Evolutionary conservation across 164 flowering plant species (phyloP).

Genomic region (Buxus sempervirens): DNA sequence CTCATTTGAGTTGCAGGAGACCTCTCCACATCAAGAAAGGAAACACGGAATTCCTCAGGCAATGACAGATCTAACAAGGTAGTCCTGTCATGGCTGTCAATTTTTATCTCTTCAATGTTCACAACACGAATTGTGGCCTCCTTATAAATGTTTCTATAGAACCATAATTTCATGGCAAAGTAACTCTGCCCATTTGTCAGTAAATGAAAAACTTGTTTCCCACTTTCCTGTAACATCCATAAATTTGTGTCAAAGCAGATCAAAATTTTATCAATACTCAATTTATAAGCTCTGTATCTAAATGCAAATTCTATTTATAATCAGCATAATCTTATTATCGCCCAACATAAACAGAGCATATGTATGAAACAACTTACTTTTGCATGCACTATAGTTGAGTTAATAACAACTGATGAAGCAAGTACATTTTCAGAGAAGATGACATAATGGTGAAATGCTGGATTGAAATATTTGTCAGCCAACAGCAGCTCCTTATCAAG

Average conservation of each 20-base stretch:
- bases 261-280: no score
- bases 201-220: conserved; percentile 79
- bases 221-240: conserved; percentile 61
- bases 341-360: not conserved
- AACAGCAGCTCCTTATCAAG: conserved; percentile 32
- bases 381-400: conserved; percentile 78
- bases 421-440: conserved; percentile 82
- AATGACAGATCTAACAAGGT: conserved; percentile 28
- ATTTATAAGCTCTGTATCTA: no score
- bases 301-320: no score
- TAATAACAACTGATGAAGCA: conserved; percentile 85
- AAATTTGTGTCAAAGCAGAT: no score
- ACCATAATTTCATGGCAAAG: conserved; percentile 88
- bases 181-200: conserved; percentile 75
- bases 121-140: conserved; percentile 66
- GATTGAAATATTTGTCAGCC: conserved; percentile 42
- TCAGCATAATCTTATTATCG: no score
- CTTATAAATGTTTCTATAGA: conserved; percentile 44
- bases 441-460: conserved; percentile 60
- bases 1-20: conserved; percentile 19
- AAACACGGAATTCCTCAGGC: conserved; percentile 79
- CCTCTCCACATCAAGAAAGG: conserved; percentile 35
- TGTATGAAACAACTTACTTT: conserved; percentile 37
- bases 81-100: conserved; percentile 25
- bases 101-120: conserved; percentile 62